Base-by-base conservation (phyloP, 257 asterid genomes). In the Ophiorrhiza pumila region DNA sequence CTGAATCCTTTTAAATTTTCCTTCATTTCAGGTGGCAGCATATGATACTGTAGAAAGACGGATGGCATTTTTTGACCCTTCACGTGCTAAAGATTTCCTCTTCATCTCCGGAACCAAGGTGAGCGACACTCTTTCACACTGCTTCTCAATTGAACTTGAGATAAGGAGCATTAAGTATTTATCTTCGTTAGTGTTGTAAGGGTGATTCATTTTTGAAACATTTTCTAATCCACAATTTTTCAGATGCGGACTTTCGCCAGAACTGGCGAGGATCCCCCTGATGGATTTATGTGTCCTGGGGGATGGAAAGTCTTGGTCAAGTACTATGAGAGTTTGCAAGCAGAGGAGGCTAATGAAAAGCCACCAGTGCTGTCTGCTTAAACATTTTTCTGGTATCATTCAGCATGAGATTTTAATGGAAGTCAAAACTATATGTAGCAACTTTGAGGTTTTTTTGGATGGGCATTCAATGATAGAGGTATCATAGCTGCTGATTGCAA, bases 51-150 rank as follows among this genome's bases (percentile, higher is more conserved):
- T 61, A 1, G 90, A 68, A 47, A 88, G 81, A 77, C 86, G 84
- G 75, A 91, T 91, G 97, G 95, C 95, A 25, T 91, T 91, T 82
- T 91, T 91, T 52, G 90, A 91, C 34, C 97, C 97, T 25, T 85
- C 95, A 65, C 94, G 96, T 32, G 87, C 96, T 65, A 81, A 86
- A 71, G 95, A 91, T 37, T 91, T 91, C 79, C 90, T 89, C 74
- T 89, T 89, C 84, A 88, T 91, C 70, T 91, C 97, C 15, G 97
- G 96, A 61, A 91, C 97, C 76, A 91, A 91, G 95, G 97, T 82
- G 65, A 76, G 64, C 15, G 15, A 58, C 14, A 22, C 61, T 50
- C 27, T 52, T 5, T 39, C 13, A 5, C 37, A 14, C 50, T 25
- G 52, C 17, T 22, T 50, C 23, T 58, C 15, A 23, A 17, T 22